Evolutionary conservation across 257 asterid genomes (phyloP).

Genomic region (Solanum gandarillasii): DNA sequence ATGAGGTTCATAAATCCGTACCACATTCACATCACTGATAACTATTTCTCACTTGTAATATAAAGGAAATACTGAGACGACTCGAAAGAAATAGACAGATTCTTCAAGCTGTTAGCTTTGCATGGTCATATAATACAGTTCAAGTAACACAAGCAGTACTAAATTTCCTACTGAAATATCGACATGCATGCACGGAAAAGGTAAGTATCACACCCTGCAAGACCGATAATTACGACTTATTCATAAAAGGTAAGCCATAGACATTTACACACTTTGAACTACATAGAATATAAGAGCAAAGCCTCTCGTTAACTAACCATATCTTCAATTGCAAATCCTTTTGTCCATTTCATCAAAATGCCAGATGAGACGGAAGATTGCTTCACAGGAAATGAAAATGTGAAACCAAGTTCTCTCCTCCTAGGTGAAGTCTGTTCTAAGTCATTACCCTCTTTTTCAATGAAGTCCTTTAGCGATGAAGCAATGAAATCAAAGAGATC

Average conservation of each 20-base stretch:
- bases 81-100: background rate
- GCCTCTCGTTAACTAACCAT: slow-evolving; percentile 38
- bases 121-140: background rate
- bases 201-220: background rate
- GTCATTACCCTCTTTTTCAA: slow-evolving; percentile 38
- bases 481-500: slow-evolving; percentile 83
- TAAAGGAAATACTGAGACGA: background rate
- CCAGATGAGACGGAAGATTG: slow-evolving; percentile 66
- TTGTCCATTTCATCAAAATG: slow-evolving; percentile 66
- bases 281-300: background rate
- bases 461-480: slow-evolving; percentile 40
- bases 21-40: background rate
- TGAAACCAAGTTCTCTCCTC: slow-evolving; percentile 66
- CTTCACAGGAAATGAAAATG: slow-evolving; percentile 79
- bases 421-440: slow-evolving; percentile 20
- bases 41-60: background rate
- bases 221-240: background rate
- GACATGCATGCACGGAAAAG: background rate
- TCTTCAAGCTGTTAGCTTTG: background rate
- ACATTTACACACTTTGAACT: background rate
- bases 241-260: background rate
- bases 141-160: background rate
- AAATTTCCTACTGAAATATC: background rate
- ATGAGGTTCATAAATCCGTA: background rate
- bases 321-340: slow-evolving; percentile 64